phyloP scores from a whole-genome alignment of 805 yeast genomes.

The Candida quercuum region DNA sequence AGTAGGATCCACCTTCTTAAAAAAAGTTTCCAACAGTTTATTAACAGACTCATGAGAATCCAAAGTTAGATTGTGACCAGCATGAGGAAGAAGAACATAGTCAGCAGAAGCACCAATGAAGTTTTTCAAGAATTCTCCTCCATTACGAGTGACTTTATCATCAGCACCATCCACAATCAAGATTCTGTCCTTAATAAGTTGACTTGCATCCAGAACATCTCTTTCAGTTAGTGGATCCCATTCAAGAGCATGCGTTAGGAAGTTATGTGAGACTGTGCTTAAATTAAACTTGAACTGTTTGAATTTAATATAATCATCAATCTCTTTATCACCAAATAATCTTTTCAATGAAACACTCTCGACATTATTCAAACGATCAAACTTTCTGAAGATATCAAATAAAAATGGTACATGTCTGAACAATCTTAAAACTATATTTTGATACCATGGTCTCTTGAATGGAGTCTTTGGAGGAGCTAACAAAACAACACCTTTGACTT shows the following conservation, averaged over 20 bases:
- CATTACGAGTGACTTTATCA: constrained; percentile 19
- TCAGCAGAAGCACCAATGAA: constrained; percentile 13
- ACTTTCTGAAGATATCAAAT: constrained; percentile 18
- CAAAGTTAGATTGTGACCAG: constrained; percentile 20
- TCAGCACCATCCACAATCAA: constrained; percentile 19
- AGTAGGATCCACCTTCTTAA: background rate
- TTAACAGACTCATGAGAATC: constrained; percentile 16
- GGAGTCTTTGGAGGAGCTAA: constrained; percentile 43
- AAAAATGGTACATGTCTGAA: constrained; percentile 8
- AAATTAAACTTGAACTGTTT: constrained; percentile 24
- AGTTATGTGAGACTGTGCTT: constrained; percentile 15
- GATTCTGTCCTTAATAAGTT: constrained; percentile 3
- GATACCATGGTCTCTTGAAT: constrained; percentile 3
- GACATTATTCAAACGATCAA: constrained; percentile 22
- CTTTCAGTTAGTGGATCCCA: constrained; percentile 15
- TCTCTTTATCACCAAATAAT: constrained; percentile 10
- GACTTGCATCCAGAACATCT: constrained; percentile 11
- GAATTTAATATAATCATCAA: constrained; percentile 15
- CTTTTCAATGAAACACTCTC: constrained; percentile 16
- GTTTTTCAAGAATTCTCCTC: constrained; percentile 18
- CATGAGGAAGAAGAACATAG: constrained; percentile 12
- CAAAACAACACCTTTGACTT: constrained; percentile 24
- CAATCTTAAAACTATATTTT: constrained; percentile 1
- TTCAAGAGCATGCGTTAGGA: constrained; percentile 15
- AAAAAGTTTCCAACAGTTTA: constrained; percentile 2